Base-by-base conservation (phyloP, 305 asterid genomes). In the Rubia peregrina region DNA sequence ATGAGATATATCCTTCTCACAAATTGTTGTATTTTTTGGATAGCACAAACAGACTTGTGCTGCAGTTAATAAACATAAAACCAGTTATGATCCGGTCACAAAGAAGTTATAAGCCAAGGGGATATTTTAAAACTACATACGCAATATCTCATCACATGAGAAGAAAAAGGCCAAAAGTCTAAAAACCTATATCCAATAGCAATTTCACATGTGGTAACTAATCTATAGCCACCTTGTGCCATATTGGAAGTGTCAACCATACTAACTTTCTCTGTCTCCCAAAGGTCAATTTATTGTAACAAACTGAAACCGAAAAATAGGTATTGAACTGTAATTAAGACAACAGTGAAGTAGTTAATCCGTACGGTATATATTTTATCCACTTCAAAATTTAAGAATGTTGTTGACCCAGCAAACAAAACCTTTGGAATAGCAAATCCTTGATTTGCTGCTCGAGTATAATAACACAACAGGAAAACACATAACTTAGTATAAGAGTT, bases 401-500 rank as follows among this genome's bases (percentile, higher is more conserved):
- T 21, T 22, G 3, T 22, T 41, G 4, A 6, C 65, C 44, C 30
- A 42, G 65, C 42, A 30, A 43, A 44, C 57, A 57, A 42, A 21
- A 22, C 14, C 8, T 13, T 1, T 9, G 1, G 9, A n/a, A 22
- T 38, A 16, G 38, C 67, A n/a, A 14, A 55, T 5, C 36, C 74
- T 26, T 60, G n/a, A 57, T 59, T 33, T 42, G 42, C 10, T 36
- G 57, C 73, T 57, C 66, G 42, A 11, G 66, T 12, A 14, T 67
- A 41, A 6, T 11, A 41, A 70, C 49, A 36, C 44, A 68, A 33
- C 26, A 42, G 16, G 1, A 43, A 14, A 22, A 5, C 5, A 43
- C 2, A 38, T 22, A 43, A 3, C 9, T 7, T 11, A 17, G 22
- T 11, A 13, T 40, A 30, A 19, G n/a, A 57, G 66, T 57, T 70